Evolutionary conservation across 768 basidiomycete species (phyloP).

Genomic region (Brasilioporus rufonigricans): DNA sequence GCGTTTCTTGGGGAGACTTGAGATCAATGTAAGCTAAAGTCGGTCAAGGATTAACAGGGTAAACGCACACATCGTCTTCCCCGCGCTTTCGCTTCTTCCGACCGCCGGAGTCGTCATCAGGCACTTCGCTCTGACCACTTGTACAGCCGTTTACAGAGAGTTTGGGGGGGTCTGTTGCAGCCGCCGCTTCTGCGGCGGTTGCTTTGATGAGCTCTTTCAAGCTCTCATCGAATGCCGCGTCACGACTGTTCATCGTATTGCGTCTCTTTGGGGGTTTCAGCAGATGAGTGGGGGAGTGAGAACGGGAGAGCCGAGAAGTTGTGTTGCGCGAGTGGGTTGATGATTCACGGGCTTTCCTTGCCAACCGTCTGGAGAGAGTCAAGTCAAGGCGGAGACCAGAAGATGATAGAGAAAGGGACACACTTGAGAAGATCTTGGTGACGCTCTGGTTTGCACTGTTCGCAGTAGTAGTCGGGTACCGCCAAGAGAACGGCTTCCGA

Average conservation of each 20-base stretch:
- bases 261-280: conserved; percentile 81
- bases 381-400: conserved; percentile 17
- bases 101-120: conserved; percentile 49
- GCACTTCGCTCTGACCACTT: conserved; percentile 40
- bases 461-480: conserved; percentile 91
- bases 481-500: conserved; percentile 69
- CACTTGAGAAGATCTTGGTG: conserved; percentile 83
- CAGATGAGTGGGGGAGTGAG: conserved; percentile 61
- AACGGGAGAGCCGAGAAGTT: conserved; percentile 64
- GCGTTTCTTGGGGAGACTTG: conserved; percentile 61
- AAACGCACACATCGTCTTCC: conserved; percentile 68
- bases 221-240: conserved; percentile 90
- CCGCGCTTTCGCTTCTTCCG: conserved; percentile 74
- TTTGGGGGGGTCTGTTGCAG: conserved; percentile 41
- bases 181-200: conserved; percentile 69
- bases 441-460: conserved; percentile 84
- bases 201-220: conserved; percentile 73
- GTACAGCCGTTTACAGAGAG: conserved; percentile 36
- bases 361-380: conserved; percentile 49
- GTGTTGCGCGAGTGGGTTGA: conserved; percentile 63
- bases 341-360: conserved; percentile 61
- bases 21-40: conserved; percentile 11
- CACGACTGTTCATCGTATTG: conserved; percentile 97
- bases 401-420: conserved; percentile 30
- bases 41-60: background rate